These are phyloP conservation scores for Coniella vitis DNA, from an alignment of 2,329 filamentous ascomycete species.

Conservation along the genomic window DNA sequence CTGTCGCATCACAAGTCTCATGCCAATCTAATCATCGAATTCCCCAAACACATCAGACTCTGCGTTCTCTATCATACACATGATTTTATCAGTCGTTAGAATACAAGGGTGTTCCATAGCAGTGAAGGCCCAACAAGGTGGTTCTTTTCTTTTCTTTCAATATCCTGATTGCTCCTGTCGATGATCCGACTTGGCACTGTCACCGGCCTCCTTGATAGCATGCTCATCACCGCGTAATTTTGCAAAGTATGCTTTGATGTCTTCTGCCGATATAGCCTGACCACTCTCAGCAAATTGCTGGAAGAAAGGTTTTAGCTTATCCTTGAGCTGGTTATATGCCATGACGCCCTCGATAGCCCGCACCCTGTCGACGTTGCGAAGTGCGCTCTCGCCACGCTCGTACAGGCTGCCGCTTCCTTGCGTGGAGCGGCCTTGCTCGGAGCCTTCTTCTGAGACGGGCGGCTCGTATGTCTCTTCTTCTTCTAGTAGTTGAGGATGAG, in stretches of 20 bases:
- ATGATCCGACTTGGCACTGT: constrained; percentile 38
- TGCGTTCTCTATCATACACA: constrained; percentile 5
- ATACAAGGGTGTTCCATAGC: too few species aligned
- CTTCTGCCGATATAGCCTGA: constrained; percentile 80
- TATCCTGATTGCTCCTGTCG: constrained; percentile 49
- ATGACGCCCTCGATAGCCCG: constrained; percentile 93
- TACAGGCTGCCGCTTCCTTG: constrained; percentile 75
- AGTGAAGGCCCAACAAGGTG: background rate
- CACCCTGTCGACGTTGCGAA: constrained; percentile 88
- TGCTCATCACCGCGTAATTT: constrained; percentile 83
- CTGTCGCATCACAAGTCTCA: too few species aligned
- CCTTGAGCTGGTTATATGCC: constrained; percentile 94
- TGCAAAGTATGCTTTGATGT: constrained; percentile 95
- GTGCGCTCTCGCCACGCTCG: constrained; percentile 84
- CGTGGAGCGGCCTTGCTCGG: constrained; percentile 48
- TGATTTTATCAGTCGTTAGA: constrained; percentile 7
- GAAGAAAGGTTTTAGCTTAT: constrained; percentile 92
- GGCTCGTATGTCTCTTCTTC: constrained; percentile 94
- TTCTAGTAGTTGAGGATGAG: constrained; percentile 77
- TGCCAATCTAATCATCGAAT: too few species aligned
- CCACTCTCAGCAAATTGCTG: constrained; percentile 91
- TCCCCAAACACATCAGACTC: too few species aligned
- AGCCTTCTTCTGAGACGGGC: constrained; percentile 65
- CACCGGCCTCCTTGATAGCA: constrained; percentile 58
- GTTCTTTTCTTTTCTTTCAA: constrained; percentile 22